Evolutionary conservation across 2,329 filamentous ascomycete genomes (phyloP), one percentile per base, ranked within the genome.

Genomic region (Drechslerella coelobrocha): DNA sequence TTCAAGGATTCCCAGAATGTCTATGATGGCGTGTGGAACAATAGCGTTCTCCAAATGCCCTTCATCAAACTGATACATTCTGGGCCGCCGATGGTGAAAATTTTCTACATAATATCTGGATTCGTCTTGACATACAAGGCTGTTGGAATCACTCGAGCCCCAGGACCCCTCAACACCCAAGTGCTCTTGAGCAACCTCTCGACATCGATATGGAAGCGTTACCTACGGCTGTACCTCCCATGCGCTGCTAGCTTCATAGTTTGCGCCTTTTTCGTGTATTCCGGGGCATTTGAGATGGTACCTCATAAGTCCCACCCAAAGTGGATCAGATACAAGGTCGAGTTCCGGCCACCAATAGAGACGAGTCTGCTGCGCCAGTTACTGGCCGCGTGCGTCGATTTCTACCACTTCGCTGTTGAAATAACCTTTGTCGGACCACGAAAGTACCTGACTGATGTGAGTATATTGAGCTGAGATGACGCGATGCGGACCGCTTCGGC

Each of bases 81-180:
- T 17, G 60, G 60, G 2, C 60, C 60, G 7, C 60, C 60, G 1
- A 63, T 63, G 60, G 60, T 63, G 19, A 63, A 63, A 27, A 48
- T 63, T 3, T 63, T 63, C 29, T 63, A 63, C 21, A 63, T 63
- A 6, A 63, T 63, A 5, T 63, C 60, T 5, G 60, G 60, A 8
- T 63, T 63, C 27, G 51, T 29, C 19, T 56, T 63, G 31, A 63
- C 60, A 1, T 19, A 48, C 23, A 63, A 63, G 10, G 60, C 60
- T 14, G 60, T 56, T 14, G 19, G 50, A 9, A 27, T 63, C 6
- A 63, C 41, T 9, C 45, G 60, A 39, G 51, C 51, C 8, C 24
- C 51, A 1, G 29, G 60, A 5, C 17, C 51, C 1, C 17, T 63
- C 9, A 51, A 63, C 29, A 29, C 27, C 21, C 51, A 54, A 9